Evolutionary conservation across 2,329 filamentous ascomycete genomes (phyloP).

Genomic region (Xylaria arbuscula): DNA sequence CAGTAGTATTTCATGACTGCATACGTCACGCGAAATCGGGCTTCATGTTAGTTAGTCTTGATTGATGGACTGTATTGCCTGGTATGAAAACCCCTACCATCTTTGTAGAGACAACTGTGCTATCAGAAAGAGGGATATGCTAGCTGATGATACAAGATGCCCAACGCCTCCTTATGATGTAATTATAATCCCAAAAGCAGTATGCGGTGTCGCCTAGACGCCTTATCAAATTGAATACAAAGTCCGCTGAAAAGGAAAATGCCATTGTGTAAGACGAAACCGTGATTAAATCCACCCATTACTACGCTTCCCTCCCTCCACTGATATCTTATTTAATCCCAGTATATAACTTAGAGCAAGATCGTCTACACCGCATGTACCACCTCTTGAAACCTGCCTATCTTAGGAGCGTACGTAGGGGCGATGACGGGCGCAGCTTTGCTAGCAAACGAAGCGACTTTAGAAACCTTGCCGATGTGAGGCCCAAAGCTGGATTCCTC

Average conservation of each 20-base stretch:
- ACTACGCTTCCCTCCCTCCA: not conserved
- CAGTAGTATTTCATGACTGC: not conserved
- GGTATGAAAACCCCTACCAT: not conserved
- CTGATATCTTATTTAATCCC: not conserved
- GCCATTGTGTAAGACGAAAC: conserved; percentile 10
- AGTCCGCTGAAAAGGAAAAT: conserved; percentile 12
- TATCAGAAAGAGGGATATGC: not conserved
- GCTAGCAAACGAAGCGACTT: conserved; percentile 16
- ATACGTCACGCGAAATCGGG: not conserved
- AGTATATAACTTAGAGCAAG: not conserved
- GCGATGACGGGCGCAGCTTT: conserved; percentile 13
- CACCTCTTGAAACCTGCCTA: conserved; percentile 28
- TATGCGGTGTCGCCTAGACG: conserved; percentile 22
- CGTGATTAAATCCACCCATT: conserved; percentile 21
- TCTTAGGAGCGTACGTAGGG: conserved; percentile 14
- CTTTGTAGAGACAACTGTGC: not conserved
- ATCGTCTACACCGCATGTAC: conserved; percentile 19
- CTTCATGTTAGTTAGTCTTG: not conserved
- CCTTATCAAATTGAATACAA: conserved; percentile 19
- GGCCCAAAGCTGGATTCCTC: conserved; percentile 17
- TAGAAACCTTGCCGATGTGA: conserved; percentile 17
- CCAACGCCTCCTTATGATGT: conserved; percentile 2
- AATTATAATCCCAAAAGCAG: not conserved
- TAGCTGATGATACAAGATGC: conserved; percentile 7
- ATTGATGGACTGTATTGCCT: not conserved